Conservation (phyloP, 495 filamentous ascomycete species). For the Parathielavia appendiculata region DNA sequence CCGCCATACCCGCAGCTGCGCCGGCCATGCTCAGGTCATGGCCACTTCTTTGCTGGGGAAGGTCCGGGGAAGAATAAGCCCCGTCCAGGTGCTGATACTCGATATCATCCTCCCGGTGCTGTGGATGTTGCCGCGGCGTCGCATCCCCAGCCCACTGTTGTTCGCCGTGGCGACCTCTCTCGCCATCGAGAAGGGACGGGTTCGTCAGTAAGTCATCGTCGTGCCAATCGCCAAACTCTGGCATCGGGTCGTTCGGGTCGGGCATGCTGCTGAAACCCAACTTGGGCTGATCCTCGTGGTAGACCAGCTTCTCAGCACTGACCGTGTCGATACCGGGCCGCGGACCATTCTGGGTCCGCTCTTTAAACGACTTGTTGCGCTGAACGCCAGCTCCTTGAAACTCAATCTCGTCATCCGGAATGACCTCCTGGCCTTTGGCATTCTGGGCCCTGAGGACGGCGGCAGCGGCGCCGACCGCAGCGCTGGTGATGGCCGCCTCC, state of each 20-base stretch:
- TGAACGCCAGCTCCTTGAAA: constrained; percentile 36
- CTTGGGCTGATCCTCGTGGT: constrained; percentile 52
- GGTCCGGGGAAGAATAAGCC: constrained; percentile 13
- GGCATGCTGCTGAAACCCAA: constrained; percentile 62
- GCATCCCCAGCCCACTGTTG: constrained; percentile 37
- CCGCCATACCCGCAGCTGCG: constrained; percentile 42
- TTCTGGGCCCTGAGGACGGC: constrained; percentile 39
- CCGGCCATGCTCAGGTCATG: constrained; percentile 29
- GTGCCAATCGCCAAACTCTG: constrained; percentile 58
- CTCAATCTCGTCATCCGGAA: constrained; percentile 27
- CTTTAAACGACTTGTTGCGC: constrained; percentile 52
- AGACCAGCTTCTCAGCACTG: constrained; percentile 59
- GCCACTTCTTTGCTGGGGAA: constrained; percentile 16
- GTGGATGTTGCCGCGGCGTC: constrained; percentile 37
- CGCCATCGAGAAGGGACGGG: constrained; percentile 40
- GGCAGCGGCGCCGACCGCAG: constrained; percentile 47
- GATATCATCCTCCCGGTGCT: constrained; percentile 36
- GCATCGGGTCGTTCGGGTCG: constrained; percentile 56
- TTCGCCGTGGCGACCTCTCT: constrained; percentile 29
- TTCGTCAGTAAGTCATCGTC: constrained; percentile 51
- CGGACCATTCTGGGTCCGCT: constrained; percentile 46
- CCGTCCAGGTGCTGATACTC: constrained; percentile 30
- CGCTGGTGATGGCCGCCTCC: constrained; percentile 49
- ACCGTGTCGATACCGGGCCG: constrained; percentile 63
- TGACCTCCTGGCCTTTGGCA: constrained; percentile 31